phyloP scores from a whole-genome alignment of 768 basidiomycete genomes.

The Pisolithus orientalis region DNA sequence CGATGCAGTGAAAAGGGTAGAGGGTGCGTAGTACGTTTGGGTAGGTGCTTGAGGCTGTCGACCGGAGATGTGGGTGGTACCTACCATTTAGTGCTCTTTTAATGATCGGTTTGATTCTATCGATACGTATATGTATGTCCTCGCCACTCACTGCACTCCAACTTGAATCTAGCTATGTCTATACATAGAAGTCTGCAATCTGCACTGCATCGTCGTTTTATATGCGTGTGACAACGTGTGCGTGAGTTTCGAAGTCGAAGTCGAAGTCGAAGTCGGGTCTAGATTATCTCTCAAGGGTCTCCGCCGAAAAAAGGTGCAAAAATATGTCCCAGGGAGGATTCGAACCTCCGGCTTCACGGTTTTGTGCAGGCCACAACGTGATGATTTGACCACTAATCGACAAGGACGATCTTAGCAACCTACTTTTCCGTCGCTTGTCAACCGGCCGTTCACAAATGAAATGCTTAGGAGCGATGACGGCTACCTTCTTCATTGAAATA shows the following conservation, averaged over 20 bases:
- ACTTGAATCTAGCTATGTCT: not conserved
- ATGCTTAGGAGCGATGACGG: too few species aligned
- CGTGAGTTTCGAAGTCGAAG: not conserved
- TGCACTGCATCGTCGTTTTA: too few species aligned
- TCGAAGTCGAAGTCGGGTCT: too few species aligned
- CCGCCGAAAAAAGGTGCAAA: not conserved
- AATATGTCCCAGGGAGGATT: conserved; percentile 22
- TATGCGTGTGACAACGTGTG: not conserved
- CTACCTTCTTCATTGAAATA: too few species aligned
- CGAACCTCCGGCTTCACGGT: conserved; percentile 29
- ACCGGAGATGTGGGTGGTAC: not conserved
- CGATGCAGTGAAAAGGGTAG: conserved; percentile 26
- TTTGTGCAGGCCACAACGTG: conserved; percentile 23
- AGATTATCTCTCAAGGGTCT: too few species aligned
- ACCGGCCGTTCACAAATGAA: too few species aligned
- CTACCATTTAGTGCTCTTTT: not conserved
- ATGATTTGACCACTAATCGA: conserved; percentile 33
- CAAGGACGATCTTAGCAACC: conserved; percentile 13
- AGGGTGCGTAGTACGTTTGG: conserved; percentile 14
- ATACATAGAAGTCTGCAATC: not conserved
- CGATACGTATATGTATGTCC: not conserved
- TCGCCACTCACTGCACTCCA: not conserved
- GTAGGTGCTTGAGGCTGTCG: not conserved
- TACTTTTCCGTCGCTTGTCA: too few species aligned
- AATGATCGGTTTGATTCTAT: not conserved